Percentiles rank a stretch among this genome's conserved stretches.
These are phyloP conservation scores for Multifurca ochricompacta DNA, from an alignment of 768 basidiomycete genomes.

Conservation along the genomic window DNA sequence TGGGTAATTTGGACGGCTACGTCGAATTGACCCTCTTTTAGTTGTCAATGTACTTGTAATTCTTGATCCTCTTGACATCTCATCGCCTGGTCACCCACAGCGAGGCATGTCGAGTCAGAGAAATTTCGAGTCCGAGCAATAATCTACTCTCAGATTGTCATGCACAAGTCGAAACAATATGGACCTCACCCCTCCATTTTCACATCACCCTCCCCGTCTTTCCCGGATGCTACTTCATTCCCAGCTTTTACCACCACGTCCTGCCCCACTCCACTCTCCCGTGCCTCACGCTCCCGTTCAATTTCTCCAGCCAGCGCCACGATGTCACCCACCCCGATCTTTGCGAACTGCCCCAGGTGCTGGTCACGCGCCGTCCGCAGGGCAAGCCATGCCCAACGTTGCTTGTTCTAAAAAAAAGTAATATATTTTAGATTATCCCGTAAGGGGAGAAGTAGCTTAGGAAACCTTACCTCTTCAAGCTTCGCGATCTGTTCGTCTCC, in stretches of 20 bases:
- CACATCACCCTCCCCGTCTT: conserved; percentile 24
- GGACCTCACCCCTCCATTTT: conserved; percentile 26
- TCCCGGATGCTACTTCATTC: conserved; percentile 6
- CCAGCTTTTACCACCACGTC: conserved; percentile 5
- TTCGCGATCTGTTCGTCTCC: conserved; percentile 45
- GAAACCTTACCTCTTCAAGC: conserved; percentile 50
- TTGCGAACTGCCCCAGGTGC: conserved; percentile 70
- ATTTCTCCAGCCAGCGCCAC: conserved; percentile 28
- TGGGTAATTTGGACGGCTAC: too few species aligned
- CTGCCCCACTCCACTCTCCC: conserved; percentile 19
- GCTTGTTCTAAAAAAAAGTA: conserved; percentile 50
- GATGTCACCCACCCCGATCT: conserved; percentile 74
- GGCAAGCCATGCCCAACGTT: conserved; percentile 73
- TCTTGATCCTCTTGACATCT: too few species aligned
- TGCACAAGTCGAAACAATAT: too few species aligned
- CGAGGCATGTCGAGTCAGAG: too few species aligned
- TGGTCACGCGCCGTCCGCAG: conserved; percentile 68
- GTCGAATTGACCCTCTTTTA: too few species aligned
- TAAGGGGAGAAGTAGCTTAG: too few species aligned
- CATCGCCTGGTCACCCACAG: too few species aligned
- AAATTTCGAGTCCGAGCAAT: too few species aligned
- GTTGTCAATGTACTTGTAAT: too few species aligned
- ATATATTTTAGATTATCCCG: too few species aligned
- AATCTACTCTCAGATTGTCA: too few species aligned
- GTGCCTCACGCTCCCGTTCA: conserved; percentile 31